These are phyloP conservation scores for Volvariella volvacea DNA, from an alignment of 1,284 basidiomycete genomes.

Conservation along the genomic window DNA sequence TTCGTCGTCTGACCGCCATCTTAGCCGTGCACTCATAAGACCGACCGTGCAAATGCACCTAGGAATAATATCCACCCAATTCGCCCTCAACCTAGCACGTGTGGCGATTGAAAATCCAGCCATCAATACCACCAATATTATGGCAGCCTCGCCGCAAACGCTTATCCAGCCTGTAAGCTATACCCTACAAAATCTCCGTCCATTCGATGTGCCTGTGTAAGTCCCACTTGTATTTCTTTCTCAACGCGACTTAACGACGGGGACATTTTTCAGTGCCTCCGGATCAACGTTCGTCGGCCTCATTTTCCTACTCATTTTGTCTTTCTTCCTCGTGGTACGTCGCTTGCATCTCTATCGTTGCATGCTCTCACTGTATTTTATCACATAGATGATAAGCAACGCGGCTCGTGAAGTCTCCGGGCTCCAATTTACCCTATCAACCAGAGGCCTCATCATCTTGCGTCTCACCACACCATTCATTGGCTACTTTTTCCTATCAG, in stretches of 20 bases:
- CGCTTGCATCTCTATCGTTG: constrained; percentile 5
- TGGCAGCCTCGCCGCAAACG: constrained; percentile 51
- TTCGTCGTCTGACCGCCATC: not conserved
- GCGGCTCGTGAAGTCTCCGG: constrained; percentile 36
- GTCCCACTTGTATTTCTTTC: constrained; percentile 13
- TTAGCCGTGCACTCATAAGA: constrained; percentile 26
- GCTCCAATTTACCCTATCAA: constrained; percentile 40
- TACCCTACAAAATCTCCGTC: constrained; percentile 49
- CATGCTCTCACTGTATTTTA: constrained; percentile 24
- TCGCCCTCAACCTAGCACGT: constrained; percentile 29
- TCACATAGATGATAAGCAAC: constrained; percentile 21
- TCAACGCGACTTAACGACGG: constrained; percentile 3
- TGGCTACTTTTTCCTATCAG: constrained; percentile 57
- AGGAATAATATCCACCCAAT: constrained; percentile 19
- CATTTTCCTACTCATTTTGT: constrained; percentile 66
- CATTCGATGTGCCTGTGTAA: constrained; percentile 60
- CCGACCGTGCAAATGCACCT: constrained; percentile 18
- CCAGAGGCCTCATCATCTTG: constrained; percentile 46
- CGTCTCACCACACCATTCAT: constrained; percentile 48
- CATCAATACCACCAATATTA: constrained; percentile 32
- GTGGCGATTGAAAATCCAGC: constrained; percentile 21
- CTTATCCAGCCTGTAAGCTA: constrained; percentile 48
- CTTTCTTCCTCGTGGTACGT: constrained; percentile 34
- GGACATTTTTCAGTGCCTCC: constrained; percentile 51
- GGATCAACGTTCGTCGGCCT: constrained; percentile 67